Evolutionary conservation across 2,329 filamentous ascomycete species (phyloP), one percentile per base, ranked within the genome.

Genomic region (Cladobotryum mycophilum): DNA sequence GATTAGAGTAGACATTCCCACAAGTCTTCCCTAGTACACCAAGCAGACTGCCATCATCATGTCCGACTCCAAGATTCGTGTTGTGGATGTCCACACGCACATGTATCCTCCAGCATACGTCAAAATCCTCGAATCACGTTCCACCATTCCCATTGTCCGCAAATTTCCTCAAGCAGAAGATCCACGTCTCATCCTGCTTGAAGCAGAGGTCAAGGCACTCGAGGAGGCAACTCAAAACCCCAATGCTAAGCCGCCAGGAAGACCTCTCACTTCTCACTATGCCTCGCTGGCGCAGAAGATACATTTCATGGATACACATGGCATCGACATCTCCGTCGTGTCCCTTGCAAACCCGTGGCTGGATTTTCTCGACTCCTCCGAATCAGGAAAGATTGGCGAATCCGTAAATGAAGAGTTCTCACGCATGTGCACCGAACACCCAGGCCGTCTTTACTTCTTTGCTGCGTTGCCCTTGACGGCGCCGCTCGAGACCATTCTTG

Each of bases 261-360:
- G 91, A 3, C 90, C 91, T 3, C 81, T 96, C 41, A 92, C 89
- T 18, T 75, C 82, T 1, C 88, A 91, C 61, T 96, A 92, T 74
- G 88, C 85, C 55, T 88, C 89, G 41, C 84, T 95, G 52, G 71
- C 75, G 14, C 78, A 88, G 59, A 96, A 96, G 64, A 76, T 96
- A 13, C 76, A 81, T 45, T 96, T 96, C 71, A 96, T 96, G 91
- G 78, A 89, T 65, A 80, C 76, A 14, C 91, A 96, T 70, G 73
- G 73, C 48, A 96, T 96, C 65, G 80, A 86, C 67, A 82, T 86
- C 56, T 93, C 88, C 1, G 87, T 96, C 46, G 82, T 96, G 55
- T 93, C 88, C 1, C 81, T 96, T 18, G 91, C 91, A 13, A 96
- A 96, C 63, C 91, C 91, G 0, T 96, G 91, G 91, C 78, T 96